Conservation (phyloP, 2,329 filamentous ascomycete species). For the Calonectria multiphialidica region DNA sequence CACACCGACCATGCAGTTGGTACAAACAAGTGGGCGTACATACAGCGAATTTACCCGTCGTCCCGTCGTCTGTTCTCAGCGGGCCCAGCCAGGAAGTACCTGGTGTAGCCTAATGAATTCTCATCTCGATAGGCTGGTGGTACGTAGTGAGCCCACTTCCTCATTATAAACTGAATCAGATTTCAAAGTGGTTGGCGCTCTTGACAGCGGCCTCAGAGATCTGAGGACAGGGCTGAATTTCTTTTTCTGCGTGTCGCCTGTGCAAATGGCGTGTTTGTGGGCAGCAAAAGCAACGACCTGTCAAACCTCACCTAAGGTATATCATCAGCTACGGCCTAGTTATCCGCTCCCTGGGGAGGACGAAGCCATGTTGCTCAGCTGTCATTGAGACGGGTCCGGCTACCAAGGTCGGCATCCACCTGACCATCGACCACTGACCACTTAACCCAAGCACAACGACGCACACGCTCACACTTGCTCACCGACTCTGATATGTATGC, state of each 20-base stretch:
- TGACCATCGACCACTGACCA: neutral
- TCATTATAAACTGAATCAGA: slow-evolving; percentile 10
- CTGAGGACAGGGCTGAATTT: neutral
- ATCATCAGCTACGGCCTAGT: neutral
- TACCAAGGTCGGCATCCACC: slow-evolving; percentile 2
- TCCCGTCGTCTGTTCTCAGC: slow-evolving; percentile 7
- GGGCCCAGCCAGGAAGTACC: neutral
- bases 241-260: neutral
- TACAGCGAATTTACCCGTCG: slow-evolving; percentile 8
- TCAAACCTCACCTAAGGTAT: neutral
- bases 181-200: neutral
- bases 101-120: slow-evolving; percentile 3
- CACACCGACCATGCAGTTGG: slow-evolving; percentile 5
- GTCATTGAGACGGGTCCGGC: neutral
- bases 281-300: slow-evolving; percentile 3
- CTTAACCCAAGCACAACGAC: neutral
- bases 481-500: neutral
- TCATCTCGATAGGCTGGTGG: slow-evolving; percentile 4
- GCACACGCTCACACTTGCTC: neutral
- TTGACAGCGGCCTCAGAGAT: neutral
- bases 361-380: neutral
- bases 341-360: neutral
- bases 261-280: neutral
- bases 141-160: neutral
- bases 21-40: slow-evolving; percentile 2